Conservation (phyloP, 352 stramenopile species). For the Phytopythium litorale region DNA sequence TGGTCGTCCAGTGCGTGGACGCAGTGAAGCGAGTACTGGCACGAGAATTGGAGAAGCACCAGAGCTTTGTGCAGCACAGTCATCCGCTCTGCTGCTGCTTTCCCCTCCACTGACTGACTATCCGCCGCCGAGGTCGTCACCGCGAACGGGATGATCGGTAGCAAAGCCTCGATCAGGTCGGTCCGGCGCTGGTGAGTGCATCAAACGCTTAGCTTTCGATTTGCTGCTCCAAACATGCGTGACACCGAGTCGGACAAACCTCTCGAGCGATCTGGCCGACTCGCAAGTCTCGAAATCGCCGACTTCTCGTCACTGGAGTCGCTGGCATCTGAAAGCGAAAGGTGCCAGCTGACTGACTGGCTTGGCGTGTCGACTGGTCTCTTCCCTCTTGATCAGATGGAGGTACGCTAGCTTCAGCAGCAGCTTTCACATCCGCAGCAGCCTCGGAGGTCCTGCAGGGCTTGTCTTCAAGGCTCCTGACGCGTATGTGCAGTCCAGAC, state of each 20-base stretch:
- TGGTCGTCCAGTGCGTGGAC: slow-evolving; percentile 26
- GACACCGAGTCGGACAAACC: slow-evolving; percentile 9
- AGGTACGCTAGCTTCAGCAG: background rate
- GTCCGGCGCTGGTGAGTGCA: slow-evolving; percentile 17
- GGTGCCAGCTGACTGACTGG: background rate
- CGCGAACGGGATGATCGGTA: slow-evolving; percentile 32
- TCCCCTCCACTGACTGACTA: background rate
- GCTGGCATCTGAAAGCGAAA: slow-evolving; percentile 33
- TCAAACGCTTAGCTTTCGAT: background rate
- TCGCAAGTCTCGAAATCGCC: slow-evolving; percentile 19
- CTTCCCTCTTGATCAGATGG: background rate
- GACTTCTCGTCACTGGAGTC: slow-evolving; percentile 12
- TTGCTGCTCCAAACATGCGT: background rate
- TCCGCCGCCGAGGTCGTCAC: background rate
- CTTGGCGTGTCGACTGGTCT: background rate
- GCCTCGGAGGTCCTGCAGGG: background rate
- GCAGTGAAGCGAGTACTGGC: slow-evolving; percentile 58
- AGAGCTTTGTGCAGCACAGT: slow-evolving; percentile 20
- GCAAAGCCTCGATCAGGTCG: slow-evolving; percentile 30
- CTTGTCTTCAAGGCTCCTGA: background rate
- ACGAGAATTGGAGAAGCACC: slow-evolving; percentile 52
- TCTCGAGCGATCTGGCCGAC: slow-evolving; percentile 33
- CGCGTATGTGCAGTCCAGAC: background rate
- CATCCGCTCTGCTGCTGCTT: background rate
- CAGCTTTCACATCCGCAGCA: background rate